Evolutionary conservation across 164 flowering plant species (phyloP).

Genomic region (Houttuynia cordata): DNA sequence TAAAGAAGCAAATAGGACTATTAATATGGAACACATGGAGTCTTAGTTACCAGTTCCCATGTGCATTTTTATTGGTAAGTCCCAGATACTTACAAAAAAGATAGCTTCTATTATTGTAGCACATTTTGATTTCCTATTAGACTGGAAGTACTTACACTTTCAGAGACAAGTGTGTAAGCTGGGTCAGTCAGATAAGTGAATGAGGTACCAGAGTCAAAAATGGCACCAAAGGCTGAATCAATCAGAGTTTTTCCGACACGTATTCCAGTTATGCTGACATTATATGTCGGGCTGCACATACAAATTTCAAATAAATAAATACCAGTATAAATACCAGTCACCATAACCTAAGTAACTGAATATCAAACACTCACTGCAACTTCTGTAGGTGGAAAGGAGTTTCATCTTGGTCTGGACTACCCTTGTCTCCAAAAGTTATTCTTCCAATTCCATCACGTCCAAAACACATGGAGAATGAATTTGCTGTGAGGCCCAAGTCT

Average conservation of each 20-base stretch:
- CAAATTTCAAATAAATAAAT: background rate
- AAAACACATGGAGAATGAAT: constrained; percentile 97
- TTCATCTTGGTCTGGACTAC: constrained; percentile 51
- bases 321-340: background rate
- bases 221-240: constrained; percentile 37
- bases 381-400: constrained; percentile 46
- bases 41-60: no score
- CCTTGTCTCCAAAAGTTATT: constrained; percentile 85
- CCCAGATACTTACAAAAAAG: background rate
- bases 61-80: no score
- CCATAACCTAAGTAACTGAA: background rate
- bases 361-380: constrained; percentile 34
- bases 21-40: no score
- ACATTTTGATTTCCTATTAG: background rate
- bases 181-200: constrained; percentile 80
- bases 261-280: constrained; percentile 44
- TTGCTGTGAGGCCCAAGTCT: constrained; percentile 31
- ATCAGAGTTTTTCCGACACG: constrained; percentile 30
- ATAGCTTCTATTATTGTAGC: background rate
- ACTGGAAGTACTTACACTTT: constrained; percentile 47
- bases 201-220: constrained; percentile 87
- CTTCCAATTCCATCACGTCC: constrained; percentile 64
- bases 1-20: no score
- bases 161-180: constrained; percentile 44
- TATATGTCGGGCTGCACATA: constrained; percentile 55